These are phyloP conservation scores for Ambrosia trifida DNA, from an alignment of 129 eudicot species.

Conservation along the genomic window DNA sequence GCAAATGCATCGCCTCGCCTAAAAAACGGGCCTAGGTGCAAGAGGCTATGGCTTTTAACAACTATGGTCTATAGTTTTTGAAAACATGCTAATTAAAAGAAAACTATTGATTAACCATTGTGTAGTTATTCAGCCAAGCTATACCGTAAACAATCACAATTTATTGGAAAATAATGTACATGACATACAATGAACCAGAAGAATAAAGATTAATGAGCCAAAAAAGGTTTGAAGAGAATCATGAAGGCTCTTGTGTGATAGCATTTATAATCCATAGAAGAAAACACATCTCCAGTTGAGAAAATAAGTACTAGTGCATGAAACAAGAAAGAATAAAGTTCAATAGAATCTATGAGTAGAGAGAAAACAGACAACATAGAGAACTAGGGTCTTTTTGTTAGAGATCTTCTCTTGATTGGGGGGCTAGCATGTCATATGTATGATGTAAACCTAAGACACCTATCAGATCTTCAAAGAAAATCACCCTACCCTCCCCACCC, in stretches of 20 bases:
- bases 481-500: constrained; percentile 4
- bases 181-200: background rate
- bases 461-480: background rate
- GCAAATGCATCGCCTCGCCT: no score
- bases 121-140: no score
- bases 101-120: no score
- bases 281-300: background rate
- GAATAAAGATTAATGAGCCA: background rate
- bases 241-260: constrained; percentile 5
- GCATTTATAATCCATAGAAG: constrained; percentile 7
- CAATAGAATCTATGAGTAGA: background rate
- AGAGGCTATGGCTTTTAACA: no score
- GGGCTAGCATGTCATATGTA: background rate
- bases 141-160: no score
- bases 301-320: background rate
- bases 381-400: background rate
- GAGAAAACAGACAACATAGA: background rate
- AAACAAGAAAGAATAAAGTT: background rate
- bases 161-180: no score
- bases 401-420: background rate
- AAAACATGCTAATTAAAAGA: no score
- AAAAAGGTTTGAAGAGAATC: background rate
- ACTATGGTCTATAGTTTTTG: no score
- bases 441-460: background rate
- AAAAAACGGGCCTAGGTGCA: no score